These are phyloP conservation scores for Candida lessepsii DNA, from an alignment of 805 yeast genomes.

Conservation along the genomic window DNA sequence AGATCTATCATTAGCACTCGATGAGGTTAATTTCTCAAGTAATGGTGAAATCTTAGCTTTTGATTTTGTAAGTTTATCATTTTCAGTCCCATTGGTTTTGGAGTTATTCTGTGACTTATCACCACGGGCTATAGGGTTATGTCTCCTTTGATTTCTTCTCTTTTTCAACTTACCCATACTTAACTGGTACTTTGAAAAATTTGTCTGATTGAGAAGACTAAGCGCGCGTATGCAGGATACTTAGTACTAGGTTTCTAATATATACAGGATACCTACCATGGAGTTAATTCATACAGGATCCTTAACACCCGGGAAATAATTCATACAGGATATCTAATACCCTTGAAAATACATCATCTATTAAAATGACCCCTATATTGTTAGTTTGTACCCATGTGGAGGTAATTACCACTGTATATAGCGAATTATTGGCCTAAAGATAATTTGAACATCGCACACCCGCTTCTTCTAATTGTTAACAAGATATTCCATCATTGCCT, in stretches of 20 bases:
- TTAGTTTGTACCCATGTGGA: constrained; percentile 1
- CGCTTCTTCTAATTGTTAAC: not conserved
- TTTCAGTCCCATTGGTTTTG: not conserved
- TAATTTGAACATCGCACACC: not conserved
- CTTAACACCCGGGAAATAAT: too few relatives aligned
- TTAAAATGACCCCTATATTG: too few relatives aligned
- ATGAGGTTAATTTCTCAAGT: constrained; percentile 59
- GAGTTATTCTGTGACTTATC: not conserved
- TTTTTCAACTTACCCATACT: constrained; percentile 76
- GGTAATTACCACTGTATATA: not conserved
- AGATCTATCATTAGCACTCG: constrained; percentile 67
- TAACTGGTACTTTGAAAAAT: constrained; percentile 3
- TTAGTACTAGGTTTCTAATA: too few relatives aligned
- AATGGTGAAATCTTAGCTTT: constrained; percentile 66
- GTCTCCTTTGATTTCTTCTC: constrained; percentile 37
- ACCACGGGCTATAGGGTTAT: constrained; percentile 29
- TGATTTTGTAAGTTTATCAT: constrained; percentile 45
- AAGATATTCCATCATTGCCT: not conserved
- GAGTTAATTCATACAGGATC: too few relatives aligned
- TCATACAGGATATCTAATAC: too few relatives aligned
- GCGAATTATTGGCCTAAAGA: too few relatives aligned
- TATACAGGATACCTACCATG: too few relatives aligned
- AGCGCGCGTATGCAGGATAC: constrained; percentile 1
- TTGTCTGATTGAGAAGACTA: constrained; percentile 5
- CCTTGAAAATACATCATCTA: too few relatives aligned